These are phyloP conservation scores for Xylogone sp. DNA, from an alignment of 2,329 filamentous ascomycete species.

Conservation along the genomic window DNA sequence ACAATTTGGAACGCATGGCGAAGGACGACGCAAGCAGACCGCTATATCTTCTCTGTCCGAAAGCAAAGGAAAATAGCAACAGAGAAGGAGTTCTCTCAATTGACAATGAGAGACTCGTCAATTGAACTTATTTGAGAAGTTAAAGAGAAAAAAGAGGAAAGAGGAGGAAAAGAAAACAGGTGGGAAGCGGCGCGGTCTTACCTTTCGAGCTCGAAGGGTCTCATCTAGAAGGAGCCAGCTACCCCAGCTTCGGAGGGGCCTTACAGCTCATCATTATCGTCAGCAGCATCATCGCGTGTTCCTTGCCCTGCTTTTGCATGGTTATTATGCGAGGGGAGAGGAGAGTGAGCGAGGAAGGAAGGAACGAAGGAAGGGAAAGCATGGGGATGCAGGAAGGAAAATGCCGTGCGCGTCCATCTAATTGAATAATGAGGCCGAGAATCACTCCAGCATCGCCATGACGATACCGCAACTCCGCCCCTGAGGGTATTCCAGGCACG, in stretches of 20 bases:
- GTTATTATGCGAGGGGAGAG: neutral
- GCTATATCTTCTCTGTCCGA: no score
- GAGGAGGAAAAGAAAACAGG: neutral
- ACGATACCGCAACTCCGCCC: no score
- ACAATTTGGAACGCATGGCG: conserved; percentile 16
- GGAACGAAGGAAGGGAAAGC: no score
- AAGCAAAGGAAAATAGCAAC: neutral
- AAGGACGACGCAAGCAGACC: neutral
- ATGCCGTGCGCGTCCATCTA: neutral
- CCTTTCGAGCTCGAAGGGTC: neutral
- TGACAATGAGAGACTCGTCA: neutral
- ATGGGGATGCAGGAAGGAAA: no score
- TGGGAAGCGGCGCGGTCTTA: neutral
- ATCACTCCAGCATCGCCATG: neutral
- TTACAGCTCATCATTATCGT: neutral
- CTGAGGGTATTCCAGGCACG: neutral
- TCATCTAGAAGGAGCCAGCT: neutral
- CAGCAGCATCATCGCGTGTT: no score
- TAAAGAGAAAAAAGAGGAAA: neutral
- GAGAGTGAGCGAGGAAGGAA: neutral
- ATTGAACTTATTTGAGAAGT: neutral
- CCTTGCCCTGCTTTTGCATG: neutral
- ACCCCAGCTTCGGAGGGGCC: neutral
- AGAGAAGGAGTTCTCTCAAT: neutral
- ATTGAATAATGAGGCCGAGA: neutral